Base-by-base conservation (phyloP, 2,329 filamentous ascomycete genomes). In the Colletotrichum higginsianum region DNA sequence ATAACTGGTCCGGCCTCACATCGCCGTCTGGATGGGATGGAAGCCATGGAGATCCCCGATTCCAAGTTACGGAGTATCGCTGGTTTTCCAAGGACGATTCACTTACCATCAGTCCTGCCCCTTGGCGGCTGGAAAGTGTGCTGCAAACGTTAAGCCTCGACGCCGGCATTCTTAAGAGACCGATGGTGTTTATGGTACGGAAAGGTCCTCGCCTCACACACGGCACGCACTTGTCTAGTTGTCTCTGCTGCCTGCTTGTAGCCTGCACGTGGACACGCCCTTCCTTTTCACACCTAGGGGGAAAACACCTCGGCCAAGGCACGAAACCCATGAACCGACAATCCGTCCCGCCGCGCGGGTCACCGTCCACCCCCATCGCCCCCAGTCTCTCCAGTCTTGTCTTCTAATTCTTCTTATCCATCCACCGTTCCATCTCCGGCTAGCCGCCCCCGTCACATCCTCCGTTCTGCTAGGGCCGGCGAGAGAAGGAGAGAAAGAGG, bases 391-490 rank as follows among this genome's bases (percentile, higher is more conserved):
- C 30, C 57, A 40, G 26, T 63, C 61, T 50, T 21, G 47, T 44
- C 44, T 53, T 35, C 9, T n/a, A 3, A n/a, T 53, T 21, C 58
- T 50, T 23, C 26, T 30, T 30, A 30, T 5, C 26, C 26, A 30
- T 30, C 56, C 26, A 18, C 40, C 23, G 46, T 60, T 56, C 64
- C 46, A 42, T 57, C 26, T 67, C 21, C 38, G 30, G 44, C 57
- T 40, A 47, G 42, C 66, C 61, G 47, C 46, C 67, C 68, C 68
- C 68, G 63, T 71, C 67, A 61, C 49, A 67, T 67, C 63, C 57
- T 57, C 52, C 52, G n/a, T 62, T 42, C 42, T 67, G 46, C 64
- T 67, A 71, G 64, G 69, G 65, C 58, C 65, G 64, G 52, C 52
- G 21, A 18, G 5, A 52, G 23, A 52, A 26, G 30, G 23, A 12